Evolutionary conservation across 2,329 filamentous ascomycete genomes (phyloP).

Genomic region (Xylariaceae sp.): DNA sequence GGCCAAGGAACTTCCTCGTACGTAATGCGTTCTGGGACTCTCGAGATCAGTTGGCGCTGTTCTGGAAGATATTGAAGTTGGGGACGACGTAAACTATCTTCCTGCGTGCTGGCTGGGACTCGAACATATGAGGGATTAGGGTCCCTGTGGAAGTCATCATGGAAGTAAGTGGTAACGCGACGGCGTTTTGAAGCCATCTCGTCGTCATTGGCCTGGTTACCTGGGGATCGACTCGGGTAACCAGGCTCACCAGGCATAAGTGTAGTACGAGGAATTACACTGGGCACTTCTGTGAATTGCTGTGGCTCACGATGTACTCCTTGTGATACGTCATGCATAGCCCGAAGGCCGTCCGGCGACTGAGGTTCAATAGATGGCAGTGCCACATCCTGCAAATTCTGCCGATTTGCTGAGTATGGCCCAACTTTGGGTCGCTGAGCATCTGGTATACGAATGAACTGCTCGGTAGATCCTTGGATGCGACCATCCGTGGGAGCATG

Average conservation of each 20-base stretch:
- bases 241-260: constrained; percentile 19
- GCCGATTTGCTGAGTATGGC: constrained; percentile 21
- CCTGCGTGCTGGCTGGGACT: constrained; percentile 19
- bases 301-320: constrained; percentile 19
- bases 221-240: constrained; percentile 21
- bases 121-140: constrained; percentile 23
- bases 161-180: constrained; percentile 24
- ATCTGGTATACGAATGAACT: constrained; percentile 25
- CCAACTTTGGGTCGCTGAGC: constrained; percentile 32
- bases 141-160: constrained; percentile 18
- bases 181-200: constrained; percentile 23
- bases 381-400: constrained; percentile 31
- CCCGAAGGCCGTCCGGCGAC: constrained; percentile 23
- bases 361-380: constrained; percentile 32
- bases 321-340: constrained; percentile 15
- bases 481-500: constrained; percentile 12
- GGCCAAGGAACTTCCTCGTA: constrained; percentile 18
- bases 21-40: constrained; percentile 5
- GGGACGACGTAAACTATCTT: constrained; percentile 17
- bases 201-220: constrained; percentile 18
- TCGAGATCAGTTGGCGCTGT: constrained; percentile 3
- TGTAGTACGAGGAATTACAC: constrained; percentile 21
- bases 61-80: constrained; percentile 20
- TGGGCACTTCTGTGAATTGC: constrained; percentile 21
- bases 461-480: constrained; percentile 16